Evolutionary conservation across 805 yeast species (phyloP), one percentile per base, ranked within the genome.

Genomic region (Barnettozyma pratensis): DNA sequence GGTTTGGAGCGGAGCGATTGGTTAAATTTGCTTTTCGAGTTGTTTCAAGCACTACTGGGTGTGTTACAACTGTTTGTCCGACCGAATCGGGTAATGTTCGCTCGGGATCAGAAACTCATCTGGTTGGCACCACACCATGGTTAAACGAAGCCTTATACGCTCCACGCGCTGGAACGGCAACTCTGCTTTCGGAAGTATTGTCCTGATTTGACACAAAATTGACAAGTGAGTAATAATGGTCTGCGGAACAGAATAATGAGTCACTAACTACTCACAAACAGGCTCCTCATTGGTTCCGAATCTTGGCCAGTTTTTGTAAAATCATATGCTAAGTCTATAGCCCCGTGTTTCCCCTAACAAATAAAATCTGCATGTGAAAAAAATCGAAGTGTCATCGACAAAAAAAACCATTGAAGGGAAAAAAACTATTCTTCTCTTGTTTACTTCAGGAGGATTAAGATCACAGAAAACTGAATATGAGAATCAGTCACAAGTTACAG

Each of bases 401-500:
- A 47, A 40, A 44, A 45, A 44, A 39, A 40, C 14, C 14, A n/a
- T 28, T 37, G 25, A 35, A 46, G 14, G 42, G 25, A 37, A 28
- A n/a, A 28, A 32, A 34, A 7, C 34, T 14, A 4, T 7, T 32
- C 38, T 37, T 31, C 19, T 36, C 30, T 12, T 14, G 11, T 32
- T 37, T 38, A 38, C 34, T 11, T 31, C 11, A 8, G 11, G 11
- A 31, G 11, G 11, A 11, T 31, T 11, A 38, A 12, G 19, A 38
- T 7, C 8, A 25, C 2, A 9, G 14, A 19, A 10, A 38, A 12
- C 11, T 7, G 19, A 42, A 29, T 7, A 72, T 72, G 76, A 69
- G 67, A 54, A 67, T 72, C 46, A 65, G 70, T 31, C 69, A 71
- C 34, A 72, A 71, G 55, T 54, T 72, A 46, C 63, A 63, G 51